Evolutionary conservation across 257 asterid species (phyloP), one percentile per base, ranked within the genome.

Genomic region (Solanum rostratum): DNA sequence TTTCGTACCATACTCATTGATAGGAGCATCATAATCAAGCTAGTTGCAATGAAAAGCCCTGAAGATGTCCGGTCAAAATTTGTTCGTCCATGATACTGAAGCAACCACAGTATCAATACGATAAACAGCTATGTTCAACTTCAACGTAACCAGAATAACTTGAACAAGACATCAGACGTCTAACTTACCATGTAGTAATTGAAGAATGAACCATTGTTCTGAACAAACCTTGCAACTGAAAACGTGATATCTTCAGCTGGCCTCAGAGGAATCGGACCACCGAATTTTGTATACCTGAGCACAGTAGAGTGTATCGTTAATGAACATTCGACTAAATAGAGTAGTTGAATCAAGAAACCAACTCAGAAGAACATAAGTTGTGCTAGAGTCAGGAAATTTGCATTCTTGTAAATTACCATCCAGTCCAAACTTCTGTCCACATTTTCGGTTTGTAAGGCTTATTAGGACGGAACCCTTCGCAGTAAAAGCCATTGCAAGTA

Each of bases 341-440:
- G 81, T 73, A 45, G 39, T 45, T 45, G 81, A 73, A 73, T n/a
- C 15, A 45, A 74, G 22, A 52, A 46, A 45, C 59, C 53, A 13
- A 13, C 53, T 24, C 16, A 76, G 22, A 46, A 70, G 53, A 74
- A 76, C 43, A 50, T 78, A 9, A 27, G 22, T 11, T 78, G n/a
- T n/a, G n/a, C n/a, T n/a, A n/a, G n/a, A n/a, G n/a, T n/a, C n/a
- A n/a, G n/a, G n/a, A n/a, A n/a, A n/a, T n/a, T n/a, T n/a, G n/a
- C n/a, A n/a, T n/a, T n/a, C n/a, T n/a, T n/a, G n/a, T n/a, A n/a
- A 80, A 85, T 85, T 87, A 94, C 99, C 99, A 96, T 88, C 98
- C 97, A 80, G 95, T 93, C 99, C 98, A 96, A 71, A 82, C 90
- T 92, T 96, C 99, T 6, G 98, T 96, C 90, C 94, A 96, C 99